Evolutionary conservation across 1,139 yeast species (phyloP).

Genomic region (Pichia kudriavzevii): DNA sequence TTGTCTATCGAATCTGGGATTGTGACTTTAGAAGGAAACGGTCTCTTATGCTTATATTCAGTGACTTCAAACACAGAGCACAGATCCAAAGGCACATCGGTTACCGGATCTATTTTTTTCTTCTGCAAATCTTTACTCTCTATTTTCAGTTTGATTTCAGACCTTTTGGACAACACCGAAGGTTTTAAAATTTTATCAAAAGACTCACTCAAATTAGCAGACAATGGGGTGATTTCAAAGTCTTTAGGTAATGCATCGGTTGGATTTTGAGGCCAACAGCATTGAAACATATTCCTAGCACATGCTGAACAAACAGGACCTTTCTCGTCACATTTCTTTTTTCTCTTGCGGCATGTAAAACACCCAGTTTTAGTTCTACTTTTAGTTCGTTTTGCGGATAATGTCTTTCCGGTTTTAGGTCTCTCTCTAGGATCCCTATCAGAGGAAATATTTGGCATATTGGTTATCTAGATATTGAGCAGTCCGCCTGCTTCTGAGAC

Average conservation of each 20-base stretch:
- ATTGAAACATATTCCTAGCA: constrained; percentile 32
- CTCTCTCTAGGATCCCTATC: constrained; percentile 3
- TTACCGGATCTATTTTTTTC: too few relatives aligned
- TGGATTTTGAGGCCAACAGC: constrained; percentile 34
- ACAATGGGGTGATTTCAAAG: constrained; percentile 26
- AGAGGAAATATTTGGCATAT: too few relatives aligned
- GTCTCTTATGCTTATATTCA: constrained; percentile 18
- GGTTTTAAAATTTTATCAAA: too few relatives aligned
- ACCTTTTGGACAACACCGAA: too few relatives aligned
- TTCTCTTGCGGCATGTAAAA: constrained; percentile 40
- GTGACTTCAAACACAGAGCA: constrained; percentile 22
- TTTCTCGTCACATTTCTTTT: constrained; percentile 44
- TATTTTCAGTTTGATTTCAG: too few relatives aligned
- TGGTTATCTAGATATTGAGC: too few relatives aligned
- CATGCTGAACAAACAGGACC: constrained; percentile 36
- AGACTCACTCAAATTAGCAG: too few relatives aligned
- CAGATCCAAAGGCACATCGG: constrained; percentile 21
- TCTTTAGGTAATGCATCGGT: constrained; percentile 30
- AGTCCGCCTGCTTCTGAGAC: too few relatives aligned
- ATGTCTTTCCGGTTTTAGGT: constrained; percentile 1
- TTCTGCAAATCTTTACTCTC: too few relatives aligned
- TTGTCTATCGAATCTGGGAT: constrained; percentile 13
- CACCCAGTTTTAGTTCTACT: constrained; percentile 38
- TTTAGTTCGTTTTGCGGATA: constrained; percentile 17
- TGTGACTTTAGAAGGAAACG: constrained; percentile 8